A percentile compares a stretch with the other conserved stretches of the same genome.
Conservation (phyloP, 208 protist species). For the Crithidia expoeki region DNA sequence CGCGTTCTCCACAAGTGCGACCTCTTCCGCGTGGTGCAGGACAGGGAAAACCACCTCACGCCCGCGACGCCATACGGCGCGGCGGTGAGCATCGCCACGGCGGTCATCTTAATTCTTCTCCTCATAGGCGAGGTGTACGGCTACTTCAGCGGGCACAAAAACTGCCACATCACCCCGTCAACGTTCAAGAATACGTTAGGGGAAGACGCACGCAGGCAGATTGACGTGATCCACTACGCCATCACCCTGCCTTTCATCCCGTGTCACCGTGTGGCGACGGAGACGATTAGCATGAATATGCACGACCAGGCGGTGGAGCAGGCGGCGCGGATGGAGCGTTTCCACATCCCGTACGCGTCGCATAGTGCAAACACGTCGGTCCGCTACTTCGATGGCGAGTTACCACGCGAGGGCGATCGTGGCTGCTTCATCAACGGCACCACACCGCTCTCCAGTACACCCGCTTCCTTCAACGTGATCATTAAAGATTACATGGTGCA, state of each 20-base stretch:
- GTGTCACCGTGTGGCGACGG: slow-evolving; percentile 23
- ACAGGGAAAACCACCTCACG: slow-evolving; percentile 41
- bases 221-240: slow-evolving; percentile 31
- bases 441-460: slow-evolving; percentile 22
- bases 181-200: slow-evolving; percentile 29
- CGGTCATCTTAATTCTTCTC: slow-evolving; percentile 25
- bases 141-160: slow-evolving; percentile 39
- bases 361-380: neutral
- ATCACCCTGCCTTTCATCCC: slow-evolving; percentile 32
- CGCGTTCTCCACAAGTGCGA: slow-evolving; percentile 36
- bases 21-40: slow-evolving; percentile 49
- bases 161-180: slow-evolving; percentile 35
- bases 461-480: slow-evolving; percentile 32
- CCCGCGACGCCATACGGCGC: slow-evolving; percentile 33
- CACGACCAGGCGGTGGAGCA: slow-evolving; percentile 6
- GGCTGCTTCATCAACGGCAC: slow-evolving; percentile 29
- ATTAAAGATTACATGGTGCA: slow-evolving; percentile 15
- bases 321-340: slow-evolving; percentile 3
- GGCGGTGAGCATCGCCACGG: slow-evolving; percentile 24
- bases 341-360: slow-evolving; percentile 24
- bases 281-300: slow-evolving; percentile 6
- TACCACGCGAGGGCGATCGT: slow-evolving; percentile 13
- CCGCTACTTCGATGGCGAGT: slow-evolving; percentile 12
- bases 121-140: slow-evolving; percentile 21
- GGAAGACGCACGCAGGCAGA: neutral